phyloP scores from a whole-genome alignment of 164 flowering plant genomes.

The Kalanchoe fedtschenkoi region DNA sequence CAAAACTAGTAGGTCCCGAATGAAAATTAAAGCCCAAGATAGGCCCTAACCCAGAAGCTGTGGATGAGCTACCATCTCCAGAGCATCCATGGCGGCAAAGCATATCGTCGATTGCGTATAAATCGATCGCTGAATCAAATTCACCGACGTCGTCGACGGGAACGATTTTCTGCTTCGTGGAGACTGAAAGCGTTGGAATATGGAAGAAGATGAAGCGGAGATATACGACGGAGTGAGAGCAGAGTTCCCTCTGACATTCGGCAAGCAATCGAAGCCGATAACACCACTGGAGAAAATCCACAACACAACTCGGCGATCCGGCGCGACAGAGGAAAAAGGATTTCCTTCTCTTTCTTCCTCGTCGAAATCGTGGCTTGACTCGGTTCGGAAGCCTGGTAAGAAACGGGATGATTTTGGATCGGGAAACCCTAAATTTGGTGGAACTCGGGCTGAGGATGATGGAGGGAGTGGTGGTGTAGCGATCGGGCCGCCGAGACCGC shows the following conservation, averaged over 20 bases:
- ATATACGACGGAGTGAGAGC: conserved; percentile 71
- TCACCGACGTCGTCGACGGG: too few relatives aligned
- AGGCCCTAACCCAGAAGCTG: too few relatives aligned
- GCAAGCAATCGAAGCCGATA: conserved; percentile 66
- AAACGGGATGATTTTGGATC: background rate
- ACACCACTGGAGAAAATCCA: conserved; percentile 68
- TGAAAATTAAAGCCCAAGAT: background rate
- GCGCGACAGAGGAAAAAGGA: conserved; percentile 5
- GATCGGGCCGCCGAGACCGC: conserved; percentile 36
- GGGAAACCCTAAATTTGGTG: conserved; percentile 3
- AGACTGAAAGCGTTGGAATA: background rate
- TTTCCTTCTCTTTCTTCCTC: conserved; percentile 45
- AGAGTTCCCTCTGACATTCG: conserved; percentile 76
- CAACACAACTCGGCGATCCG: conserved; percentile 59
- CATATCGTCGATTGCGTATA: too few relatives aligned
- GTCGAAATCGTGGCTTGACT: conserved; percentile 36
- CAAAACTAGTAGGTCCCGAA: background rate
- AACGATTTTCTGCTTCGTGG: too few relatives aligned
- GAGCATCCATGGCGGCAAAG: too few relatives aligned
- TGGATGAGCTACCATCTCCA: too few relatives aligned
- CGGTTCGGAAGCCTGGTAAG: conserved; percentile 32
- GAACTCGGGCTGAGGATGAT: conserved; percentile 4
- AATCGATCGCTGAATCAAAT: too few relatives aligned
- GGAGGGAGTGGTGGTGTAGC: conserved; percentile 13
- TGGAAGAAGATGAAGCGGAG: conserved; percentile 57